Conservation (phyloP, 1,139 yeast genomes). For the Suhomyces anneliseae region DNA sequence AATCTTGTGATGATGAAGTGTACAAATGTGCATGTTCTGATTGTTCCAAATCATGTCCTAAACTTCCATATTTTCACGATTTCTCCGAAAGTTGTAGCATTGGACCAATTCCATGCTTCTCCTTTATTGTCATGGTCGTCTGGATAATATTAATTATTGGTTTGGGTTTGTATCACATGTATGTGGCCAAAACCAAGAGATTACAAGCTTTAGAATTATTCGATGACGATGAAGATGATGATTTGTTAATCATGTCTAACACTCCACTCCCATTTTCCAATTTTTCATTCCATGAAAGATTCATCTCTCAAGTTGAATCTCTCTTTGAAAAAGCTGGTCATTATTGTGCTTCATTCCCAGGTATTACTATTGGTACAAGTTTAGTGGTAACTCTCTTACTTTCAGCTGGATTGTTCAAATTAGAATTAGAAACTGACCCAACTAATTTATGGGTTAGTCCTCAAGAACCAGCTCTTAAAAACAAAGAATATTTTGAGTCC, state of each 20-base stretch:
- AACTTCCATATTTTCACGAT: slow-evolving; percentile 45
- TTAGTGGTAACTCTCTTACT: slow-evolving; percentile 45
- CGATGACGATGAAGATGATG: not conserved
- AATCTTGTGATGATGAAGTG: slow-evolving; percentile 61
- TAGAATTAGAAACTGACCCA: slow-evolving; percentile 75
- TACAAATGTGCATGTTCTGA: slow-evolving; percentile 90
- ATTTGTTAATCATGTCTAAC: not conserved
- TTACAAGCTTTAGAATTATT: not conserved
- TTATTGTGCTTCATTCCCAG: slow-evolving; percentile 61
- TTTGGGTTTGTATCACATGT: slow-evolving; percentile 41
- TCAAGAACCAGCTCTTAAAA: slow-evolving; percentile 64
- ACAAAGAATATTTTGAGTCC: slow-evolving; percentile 70
- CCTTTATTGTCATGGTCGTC: slow-evolving; percentile 56
- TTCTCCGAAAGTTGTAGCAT: slow-evolving; percentile 48
- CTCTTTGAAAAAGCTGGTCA: slow-evolving; percentile 50
- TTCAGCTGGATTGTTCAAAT: slow-evolving; percentile 52
- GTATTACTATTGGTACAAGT: slow-evolving; percentile 48
- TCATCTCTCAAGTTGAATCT: slow-evolving; percentile 21
- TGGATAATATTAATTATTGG: slow-evolving; percentile 43
- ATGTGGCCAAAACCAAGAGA: slow-evolving; percentile 20
- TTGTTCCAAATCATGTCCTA: slow-evolving; percentile 80
- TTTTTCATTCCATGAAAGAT: slow-evolving; percentile 5
- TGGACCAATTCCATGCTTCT: slow-evolving; percentile 70
- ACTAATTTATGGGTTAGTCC: slow-evolving; percentile 89
- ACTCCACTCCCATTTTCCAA: not conserved